Base-by-base conservation (phyloP, 1,284 basidiomycete genomes). In the Ceratobasidium sp. region DNA sequence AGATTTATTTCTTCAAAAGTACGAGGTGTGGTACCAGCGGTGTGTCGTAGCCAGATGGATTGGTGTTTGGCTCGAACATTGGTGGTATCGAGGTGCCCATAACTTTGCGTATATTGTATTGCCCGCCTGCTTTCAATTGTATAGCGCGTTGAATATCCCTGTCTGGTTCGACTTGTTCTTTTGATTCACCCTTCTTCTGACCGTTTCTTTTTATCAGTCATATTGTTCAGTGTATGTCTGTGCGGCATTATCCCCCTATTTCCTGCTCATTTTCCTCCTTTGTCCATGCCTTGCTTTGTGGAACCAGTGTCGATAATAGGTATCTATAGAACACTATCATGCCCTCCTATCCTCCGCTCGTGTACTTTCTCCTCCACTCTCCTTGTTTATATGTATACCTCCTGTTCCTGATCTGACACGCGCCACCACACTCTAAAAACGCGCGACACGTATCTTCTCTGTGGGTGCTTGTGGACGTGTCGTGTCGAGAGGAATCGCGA, bases 391-490 rank as follows among this genome's bases (percentile, higher is more conserved):
- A 28, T 43, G 16, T 43, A 61, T 43, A 3, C 23, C 30, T n/a
- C 32, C n/a, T 58, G 34, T 32, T 60, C 23, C 34, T 21, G 58
- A 34, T 39, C 39, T 39, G 36, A 41, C 6, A 6, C 34, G 39
- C 39, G 36, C 58, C 39, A 60, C 39, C 3, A 43, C 39, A 39
- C 58, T 60, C 62, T 53, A 36, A 65, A 65, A 32, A 34, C 45
- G 32, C 62, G 62, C 46, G 62, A 65, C 53, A 57, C 48, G 48
- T 65, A 46, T 65, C 62, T 65, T 65, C 62, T 65, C 62, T 65
- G 62, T 65, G 62, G 26, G 62, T 50, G 48, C 62, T 65, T 36
- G 64, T 69, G 53, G 53, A 57, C 57, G 57, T 53, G 62, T 65
- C 46, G 45, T 52, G 62, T 65, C 62, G 28, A 39, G 62, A 14